Percentiles rank a stretch among this genome's conserved stretches.
Conservation (phyloP, 2,329 filamentous ascomycete genomes). For the Paradendryphiella salina region DNA sequence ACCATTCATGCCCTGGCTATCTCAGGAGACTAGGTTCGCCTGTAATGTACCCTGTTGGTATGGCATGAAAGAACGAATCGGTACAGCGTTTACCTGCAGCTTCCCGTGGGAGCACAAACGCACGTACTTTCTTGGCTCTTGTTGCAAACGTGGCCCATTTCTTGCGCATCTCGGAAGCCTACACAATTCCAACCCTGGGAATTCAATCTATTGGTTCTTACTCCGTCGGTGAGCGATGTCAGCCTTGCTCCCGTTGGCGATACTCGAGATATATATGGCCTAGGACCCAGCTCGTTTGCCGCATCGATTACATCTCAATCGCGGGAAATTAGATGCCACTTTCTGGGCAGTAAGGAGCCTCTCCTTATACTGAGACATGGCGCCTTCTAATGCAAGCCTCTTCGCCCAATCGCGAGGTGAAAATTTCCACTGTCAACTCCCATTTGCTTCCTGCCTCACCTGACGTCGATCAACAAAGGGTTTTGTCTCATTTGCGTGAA, state of each 20-base stretch:
- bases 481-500: slow-evolving; percentile 11
- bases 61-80: slow-evolving; percentile 31
- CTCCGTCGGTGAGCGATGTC: slow-evolving; percentile 22
- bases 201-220: slow-evolving; percentile 20
- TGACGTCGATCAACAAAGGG: slow-evolving; percentile 26
- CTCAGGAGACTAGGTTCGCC: slow-evolving; percentile 5
- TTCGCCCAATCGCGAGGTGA: slow-evolving; percentile 10
- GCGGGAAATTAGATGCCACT: background rate
- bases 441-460: slow-evolving; percentile 26
- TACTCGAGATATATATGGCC: slow-evolving; percentile 32
- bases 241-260: slow-evolving; percentile 15
- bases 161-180: slow-evolving; percentile 21
- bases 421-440: slow-evolving; percentile 13
- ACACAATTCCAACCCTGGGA: slow-evolving; percentile 14
- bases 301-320: background rate
- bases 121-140: slow-evolving; percentile 33
- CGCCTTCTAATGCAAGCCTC: slow-evolving; percentile 18
- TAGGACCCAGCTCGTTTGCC: slow-evolving; percentile 6
- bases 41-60: slow-evolving; percentile 23
- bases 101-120: slow-evolving; percentile 36
- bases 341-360: background rate
- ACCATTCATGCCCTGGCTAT: slow-evolving; percentile 16
- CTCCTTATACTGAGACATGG: slow-evolving; percentile 12
- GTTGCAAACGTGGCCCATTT: slow-evolving; percentile 42
- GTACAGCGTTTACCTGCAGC: slow-evolving; percentile 37